phyloP scores from a whole-genome alignment of 352 stramenopile species.

The Thalassiosira livingstoniorum region DNA sequence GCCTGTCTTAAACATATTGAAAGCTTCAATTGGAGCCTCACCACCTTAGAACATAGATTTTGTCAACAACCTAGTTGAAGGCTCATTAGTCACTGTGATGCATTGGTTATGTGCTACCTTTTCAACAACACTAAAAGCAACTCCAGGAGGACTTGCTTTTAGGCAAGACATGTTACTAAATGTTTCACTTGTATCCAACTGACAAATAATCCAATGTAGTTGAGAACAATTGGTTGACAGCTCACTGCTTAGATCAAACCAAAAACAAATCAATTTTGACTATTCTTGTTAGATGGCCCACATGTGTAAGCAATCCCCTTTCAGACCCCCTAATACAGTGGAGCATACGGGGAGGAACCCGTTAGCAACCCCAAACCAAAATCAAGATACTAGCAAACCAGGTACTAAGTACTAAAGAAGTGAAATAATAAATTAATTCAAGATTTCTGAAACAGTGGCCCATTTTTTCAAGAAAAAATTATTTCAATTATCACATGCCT shows the following conservation, averaged over 20 bases:
- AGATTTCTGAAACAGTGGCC: slow-evolving; percentile 48
- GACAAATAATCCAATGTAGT: slow-evolving; percentile 32
- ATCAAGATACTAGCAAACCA: slow-evolving; percentile 53
- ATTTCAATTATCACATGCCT: too few relatives aligned
- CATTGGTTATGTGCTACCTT: slow-evolving; percentile 48
- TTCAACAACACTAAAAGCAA: slow-evolving; percentile 28
- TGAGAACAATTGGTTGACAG: slow-evolving; percentile 49
- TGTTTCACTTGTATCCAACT: slow-evolving; percentile 57
- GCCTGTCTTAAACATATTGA: too few relatives aligned
- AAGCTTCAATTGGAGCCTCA: slow-evolving; percentile 31
- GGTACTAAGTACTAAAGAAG: too few relatives aligned
- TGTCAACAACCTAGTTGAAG: slow-evolving; percentile 52
- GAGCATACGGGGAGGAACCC: too few relatives aligned
- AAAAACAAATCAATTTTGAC: slow-evolving; percentile 20
- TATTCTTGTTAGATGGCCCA: slow-evolving; percentile 42
- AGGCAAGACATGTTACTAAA: slow-evolving; percentile 68
- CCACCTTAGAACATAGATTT: slow-evolving; percentile 32
- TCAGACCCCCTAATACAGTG: too few relatives aligned
- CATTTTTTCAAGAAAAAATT: too few relatives aligned
- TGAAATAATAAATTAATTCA: slow-evolving; percentile 27
- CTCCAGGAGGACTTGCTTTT: slow-evolving; percentile 55
- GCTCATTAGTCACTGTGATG: slow-evolving; percentile 45
- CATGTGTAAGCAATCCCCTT: slow-evolving; percentile 27
- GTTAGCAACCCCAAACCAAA: slow-evolving; percentile 39
- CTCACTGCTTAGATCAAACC: slow-evolving; percentile 32